Percentiles rank a stretch among this genome's conserved stretches.
These are phyloP conservation scores for Malus hybrid DNA, from an alignment of 331 rosid species.

Conservation along the genomic window DNA sequence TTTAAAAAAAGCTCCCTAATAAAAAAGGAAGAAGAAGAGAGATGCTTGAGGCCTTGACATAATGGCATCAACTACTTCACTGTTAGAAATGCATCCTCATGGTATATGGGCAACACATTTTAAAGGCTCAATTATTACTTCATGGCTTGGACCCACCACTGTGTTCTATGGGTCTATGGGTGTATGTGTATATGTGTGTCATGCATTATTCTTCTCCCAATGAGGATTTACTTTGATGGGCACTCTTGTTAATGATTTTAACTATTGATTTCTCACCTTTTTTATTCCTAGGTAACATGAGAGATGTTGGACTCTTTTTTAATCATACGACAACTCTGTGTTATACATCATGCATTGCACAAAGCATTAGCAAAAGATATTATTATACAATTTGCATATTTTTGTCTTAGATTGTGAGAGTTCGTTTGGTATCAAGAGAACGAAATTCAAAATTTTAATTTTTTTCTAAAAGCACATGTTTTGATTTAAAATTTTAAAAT, in stretches of 20 bases:
- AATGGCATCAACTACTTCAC: neutral
- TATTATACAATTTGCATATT: too few species aligned
- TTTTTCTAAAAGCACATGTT: too few species aligned
- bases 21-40: neutral
- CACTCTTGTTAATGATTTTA: constrained; percentile 24
- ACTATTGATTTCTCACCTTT: constrained; percentile 5
- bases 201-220: constrained; percentile 38
- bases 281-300: constrained; percentile 8
- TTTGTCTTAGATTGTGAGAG: too few species aligned
- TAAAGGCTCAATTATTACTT: constrained; percentile 34
- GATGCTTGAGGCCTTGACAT: neutral
- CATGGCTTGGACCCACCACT: constrained; percentile 44
- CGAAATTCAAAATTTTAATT: too few species aligned
- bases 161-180: neutral
- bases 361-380: too few species aligned
- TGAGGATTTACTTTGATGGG: constrained; percentile 32
- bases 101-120: constrained; percentile 17
- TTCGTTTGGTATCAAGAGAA: too few species aligned
- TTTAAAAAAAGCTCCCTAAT: too few species aligned
- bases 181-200: neutral
- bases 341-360: too few species aligned
- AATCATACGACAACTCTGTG: neutral
- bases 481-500: too few species aligned
- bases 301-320: neutral
- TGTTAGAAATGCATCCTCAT: constrained; percentile 19